Base-by-base conservation (phyloP, 2,329 filamentous ascomycete species). In the Sporothrix euskadiensis region DNA sequence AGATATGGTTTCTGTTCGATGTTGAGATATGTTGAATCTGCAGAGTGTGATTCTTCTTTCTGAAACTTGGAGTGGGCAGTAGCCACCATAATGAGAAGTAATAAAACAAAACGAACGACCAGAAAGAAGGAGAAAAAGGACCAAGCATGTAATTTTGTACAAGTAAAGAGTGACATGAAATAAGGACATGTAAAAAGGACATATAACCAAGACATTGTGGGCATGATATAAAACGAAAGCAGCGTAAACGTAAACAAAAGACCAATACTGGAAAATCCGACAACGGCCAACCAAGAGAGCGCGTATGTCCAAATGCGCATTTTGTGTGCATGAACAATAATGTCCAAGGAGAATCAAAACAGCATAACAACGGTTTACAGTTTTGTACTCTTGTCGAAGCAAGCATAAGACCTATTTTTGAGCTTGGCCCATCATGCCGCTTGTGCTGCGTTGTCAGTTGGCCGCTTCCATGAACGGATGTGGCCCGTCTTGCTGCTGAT, bases 401-500 rank as follows among this genome's bases (percentile, higher is more conserved):
- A n/a, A 61, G 32, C 9, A 61, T 26, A 2, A 39, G 19, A 61
- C 16, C 9, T 41, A 4, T 49, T 14, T 4, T 49, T 63, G 32
- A 10, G 32, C 19, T 22, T 30, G 30, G 32, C 22, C 26, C 7
- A 7, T 35, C 30, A 71, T 35, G 65, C n/a, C 0, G 77, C 74
- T 49, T 79, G 78, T 1, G 79, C 78, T 54, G 79, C 79, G 44
- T 80, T 78, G 75, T 84, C 83, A 4, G 81, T 81, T 12, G 83
- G 83, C 22, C 83, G 79, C 57, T 74, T 82, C 83, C 83, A 85
- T 8, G 83, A 83, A 73, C 83, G 80, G 66, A 84, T 80, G 47
- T 82, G 85, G 97, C 95, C 95, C 83, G 91, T 92, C 80, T 94
- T 92, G 83, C 94, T 98, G 77, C 93, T 94, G 49, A 94, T 98